Percentiles rank a stretch among this genome's conserved stretches.
These are phyloP conservation scores for Graphilbum fragrans DNA, from an alignment of 2,329 filamentous ascomycete genomes.

Conservation along the genomic window DNA sequence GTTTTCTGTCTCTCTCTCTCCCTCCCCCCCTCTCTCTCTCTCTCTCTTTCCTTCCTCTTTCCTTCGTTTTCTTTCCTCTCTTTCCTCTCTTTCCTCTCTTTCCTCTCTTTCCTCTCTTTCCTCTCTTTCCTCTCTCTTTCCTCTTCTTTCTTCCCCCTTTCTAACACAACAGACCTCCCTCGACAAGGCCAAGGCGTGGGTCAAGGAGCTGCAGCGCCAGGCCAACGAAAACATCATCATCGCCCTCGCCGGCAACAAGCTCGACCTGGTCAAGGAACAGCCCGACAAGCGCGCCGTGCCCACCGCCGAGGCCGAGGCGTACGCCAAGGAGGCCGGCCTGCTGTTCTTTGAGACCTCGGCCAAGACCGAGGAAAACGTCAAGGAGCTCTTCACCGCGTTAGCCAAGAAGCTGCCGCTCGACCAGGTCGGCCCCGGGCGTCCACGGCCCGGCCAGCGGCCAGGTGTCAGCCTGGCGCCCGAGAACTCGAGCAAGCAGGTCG, in stretches of 20 bases:
- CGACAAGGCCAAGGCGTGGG: conserved; percentile 98
- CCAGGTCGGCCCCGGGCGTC: conserved; percentile 83
- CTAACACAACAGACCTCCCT: conserved; percentile 61
- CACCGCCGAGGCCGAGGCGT: conserved; percentile 84
- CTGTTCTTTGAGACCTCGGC: conserved; percentile 98
- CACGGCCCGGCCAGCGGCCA: conserved; percentile 52
- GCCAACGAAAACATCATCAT: conserved; percentile 99
- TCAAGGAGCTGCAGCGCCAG: conserved; percentile 96
- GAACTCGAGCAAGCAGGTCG: conserved; percentile 43
- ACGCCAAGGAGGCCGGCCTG: conserved; percentile 83
- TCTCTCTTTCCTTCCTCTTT: not conserved
- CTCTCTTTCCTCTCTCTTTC: not conserved
- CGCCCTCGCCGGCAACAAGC: conserved; percentile 92
- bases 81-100: not conserved
- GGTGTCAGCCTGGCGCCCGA: conserved; percentile 46
- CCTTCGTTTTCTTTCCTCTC: not conserved
- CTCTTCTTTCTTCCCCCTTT: not conserved
- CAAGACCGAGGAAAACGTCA: conserved; percentile 93
- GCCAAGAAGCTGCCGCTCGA: conserved; percentile 96
- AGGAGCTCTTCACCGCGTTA: conserved; percentile 92
- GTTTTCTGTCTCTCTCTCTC: not conserved
- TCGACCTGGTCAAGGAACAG: conserved; percentile 87
- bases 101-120: not conserved
- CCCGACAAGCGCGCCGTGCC: conserved; percentile 91
- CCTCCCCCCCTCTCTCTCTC: not conserved